Evolutionary conservation across 164 flowering plant genomes (phyloP), one percentile per base, ranked within the genome.

Genomic region (Cinnamomum chago): DNA sequence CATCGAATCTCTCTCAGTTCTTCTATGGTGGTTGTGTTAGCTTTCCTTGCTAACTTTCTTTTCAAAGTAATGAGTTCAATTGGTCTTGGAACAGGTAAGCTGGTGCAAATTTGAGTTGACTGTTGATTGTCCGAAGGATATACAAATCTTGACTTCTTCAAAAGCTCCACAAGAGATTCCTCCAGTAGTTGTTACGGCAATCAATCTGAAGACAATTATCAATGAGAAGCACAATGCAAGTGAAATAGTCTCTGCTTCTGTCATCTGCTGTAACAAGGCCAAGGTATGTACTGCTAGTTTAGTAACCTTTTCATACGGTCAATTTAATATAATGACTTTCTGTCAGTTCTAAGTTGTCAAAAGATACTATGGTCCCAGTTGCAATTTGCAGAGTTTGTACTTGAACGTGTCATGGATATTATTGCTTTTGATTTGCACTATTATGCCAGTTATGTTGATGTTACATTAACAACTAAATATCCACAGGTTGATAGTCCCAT

Each of bases 31-130:
- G 28, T 7, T 18, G 20, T 68, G 30, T 35, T 70, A 18, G 24
- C 18, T 50, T 68, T 68, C 30, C 70, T 68, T 68, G 51, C 51
- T 55, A 55, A 15, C 6, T 55, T 6, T 22, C 20, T 12, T 22
- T 35, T 68, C 50, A 3, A 28, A 47, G 22, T 24, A 35, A 62
- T 12, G 40, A 17, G 6, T 22, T 73, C 74, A 73, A 58, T 73
- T 74, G 9, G 52, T 62, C 66, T 24, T 83, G 76, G 65, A 15
- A 73, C 85, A 96, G 99, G 97, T 96, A 50, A 96, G 98, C 88
- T 96, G 98, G 98, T 94, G 98, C 84, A 94, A 92, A 75, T 92
- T 87, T 82, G 99, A 96, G 86, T 87, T 96, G 65, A 79, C 73
- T 50, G 87, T 96, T 81, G 93, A 94, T 66, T 80, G 82, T 78